A percentile compares a stretch with the other conserved stretches of the same genome.
Evolutionary conservation across 192 early-diverging fungal species (phyloP).

Genomic region (Paraglomus occultum): DNA sequence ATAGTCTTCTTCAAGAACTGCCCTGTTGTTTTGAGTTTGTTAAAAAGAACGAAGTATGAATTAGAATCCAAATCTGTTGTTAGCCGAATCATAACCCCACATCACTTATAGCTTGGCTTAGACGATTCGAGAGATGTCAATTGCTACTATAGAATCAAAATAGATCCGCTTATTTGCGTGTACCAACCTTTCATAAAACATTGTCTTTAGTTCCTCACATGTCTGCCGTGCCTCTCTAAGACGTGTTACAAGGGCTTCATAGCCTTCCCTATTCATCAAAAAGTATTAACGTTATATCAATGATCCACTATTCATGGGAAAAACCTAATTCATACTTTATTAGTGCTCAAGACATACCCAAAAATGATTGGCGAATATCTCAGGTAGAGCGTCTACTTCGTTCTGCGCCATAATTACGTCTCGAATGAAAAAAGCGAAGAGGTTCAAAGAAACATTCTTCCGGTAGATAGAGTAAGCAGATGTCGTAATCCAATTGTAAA

Average conservation of each 20-base stretch:
- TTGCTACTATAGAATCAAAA: background rate
- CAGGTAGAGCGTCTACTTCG: background rate
- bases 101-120: background rate
- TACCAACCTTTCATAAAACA: slow-evolving; percentile 54
- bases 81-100: background rate
- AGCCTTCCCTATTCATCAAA: slow-evolving; percentile 53
- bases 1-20: slow-evolving; percentile 66
- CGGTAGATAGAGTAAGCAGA: too few species aligned
- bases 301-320: too few species aligned
- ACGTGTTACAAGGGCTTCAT: slow-evolving; percentile 60
- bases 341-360: background rate
- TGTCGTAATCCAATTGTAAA: too few species aligned
- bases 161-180: background rate
- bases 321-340: background rate
- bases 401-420: too few species aligned
- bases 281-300: background rate
- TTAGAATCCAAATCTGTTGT: background rate
- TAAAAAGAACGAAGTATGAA: background rate
- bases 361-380: slow-evolving; percentile 28
- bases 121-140: too few species aligned
- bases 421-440: too few species aligned
- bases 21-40: slow-evolving; percentile 38
- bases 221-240: slow-evolving; percentile 70
- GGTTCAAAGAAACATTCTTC: too few species aligned
- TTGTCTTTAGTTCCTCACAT: slow-evolving; percentile 60